Evolutionary conservation across 116 monocot genomes (phyloP).

Genomic region (Cymodocea nodosa): DNA sequence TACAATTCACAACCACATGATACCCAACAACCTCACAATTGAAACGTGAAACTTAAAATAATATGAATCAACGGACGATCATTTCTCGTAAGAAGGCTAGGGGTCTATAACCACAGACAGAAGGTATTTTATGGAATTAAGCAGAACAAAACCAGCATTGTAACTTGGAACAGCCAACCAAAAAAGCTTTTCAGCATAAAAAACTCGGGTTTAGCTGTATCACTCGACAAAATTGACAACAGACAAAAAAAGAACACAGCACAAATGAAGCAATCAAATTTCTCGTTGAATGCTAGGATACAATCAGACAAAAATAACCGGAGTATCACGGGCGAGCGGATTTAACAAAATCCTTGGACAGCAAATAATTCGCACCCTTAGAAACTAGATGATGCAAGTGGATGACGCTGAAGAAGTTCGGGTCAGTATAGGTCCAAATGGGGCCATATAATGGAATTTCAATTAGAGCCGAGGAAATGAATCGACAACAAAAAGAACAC

Average conservation of each 20-base stretch:
- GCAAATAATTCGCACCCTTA: background rate
- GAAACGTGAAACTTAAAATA: too few relatives aligned
- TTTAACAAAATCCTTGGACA: background rate
- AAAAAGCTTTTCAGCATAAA: background rate
- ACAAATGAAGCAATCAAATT: background rate
- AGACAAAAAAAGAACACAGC: background rate
- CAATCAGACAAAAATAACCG: background rate
- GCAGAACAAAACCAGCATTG: too few relatives aligned
- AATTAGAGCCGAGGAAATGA: background rate
- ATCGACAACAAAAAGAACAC: background rate
- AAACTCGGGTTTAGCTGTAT: background rate
- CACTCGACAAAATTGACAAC: background rate
- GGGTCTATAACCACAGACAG: too few relatives aligned
- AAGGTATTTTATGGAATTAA: too few relatives aligned
- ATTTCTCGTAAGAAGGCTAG: too few relatives aligned
- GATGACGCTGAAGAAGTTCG: slow-evolving; percentile 1
- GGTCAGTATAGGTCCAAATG: slow-evolving; percentile 1
- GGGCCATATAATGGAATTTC: slow-evolving; percentile 3
- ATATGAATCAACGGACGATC: too few relatives aligned
- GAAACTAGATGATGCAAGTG: background rate
- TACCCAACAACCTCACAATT: too few relatives aligned
- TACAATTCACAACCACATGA: too few relatives aligned
- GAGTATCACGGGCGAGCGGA: background rate
- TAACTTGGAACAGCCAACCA: background rate
- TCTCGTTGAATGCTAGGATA: background rate